phyloP scores from a whole-genome alignment of 106 monocot genomes.

The Agapanthus africanus region DNA sequence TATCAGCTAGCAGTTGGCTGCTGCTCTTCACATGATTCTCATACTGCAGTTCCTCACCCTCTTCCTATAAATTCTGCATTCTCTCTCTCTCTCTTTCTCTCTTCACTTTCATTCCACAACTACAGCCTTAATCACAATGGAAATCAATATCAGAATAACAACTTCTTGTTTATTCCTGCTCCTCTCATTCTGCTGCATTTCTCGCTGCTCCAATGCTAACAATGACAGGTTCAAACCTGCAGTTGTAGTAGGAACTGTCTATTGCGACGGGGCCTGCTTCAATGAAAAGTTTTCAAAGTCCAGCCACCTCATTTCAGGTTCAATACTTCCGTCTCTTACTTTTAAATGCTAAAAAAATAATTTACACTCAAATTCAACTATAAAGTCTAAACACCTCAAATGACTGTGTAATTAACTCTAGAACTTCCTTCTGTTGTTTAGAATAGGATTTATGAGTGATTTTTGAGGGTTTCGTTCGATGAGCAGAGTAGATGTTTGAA shows the following conservation, averaged over 20 bases:
- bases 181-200: conserved; percentile 4
- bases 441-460: background rate
- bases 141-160: background rate
- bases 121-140: conserved; percentile 2
- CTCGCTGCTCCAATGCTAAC: conserved; percentile 3
- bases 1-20: conserved; percentile 4
- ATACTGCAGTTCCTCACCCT: background rate
- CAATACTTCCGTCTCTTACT: background rate
- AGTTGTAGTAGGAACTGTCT: conserved; percentile 48
- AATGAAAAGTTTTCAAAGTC: conserved; percentile 22
- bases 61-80: conserved; percentile 3
- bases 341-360: background rate
- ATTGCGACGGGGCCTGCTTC: conserved; percentile 65
- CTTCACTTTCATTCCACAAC: background rate
- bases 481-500: too few relatives aligned
- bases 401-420: background rate
- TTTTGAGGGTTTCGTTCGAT: background rate
- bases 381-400: background rate
- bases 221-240: conserved; percentile 15
- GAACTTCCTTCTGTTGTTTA: background rate
- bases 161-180: background rate
- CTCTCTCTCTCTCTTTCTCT: too few relatives aligned
- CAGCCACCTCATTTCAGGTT: conserved; percentile 45
- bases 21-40: conserved; percentile 7
- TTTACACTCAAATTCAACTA: background rate